Evolutionary conservation across 441 rosid genomes (phyloP).

Genomic region (Gossypium lobatum): DNA sequence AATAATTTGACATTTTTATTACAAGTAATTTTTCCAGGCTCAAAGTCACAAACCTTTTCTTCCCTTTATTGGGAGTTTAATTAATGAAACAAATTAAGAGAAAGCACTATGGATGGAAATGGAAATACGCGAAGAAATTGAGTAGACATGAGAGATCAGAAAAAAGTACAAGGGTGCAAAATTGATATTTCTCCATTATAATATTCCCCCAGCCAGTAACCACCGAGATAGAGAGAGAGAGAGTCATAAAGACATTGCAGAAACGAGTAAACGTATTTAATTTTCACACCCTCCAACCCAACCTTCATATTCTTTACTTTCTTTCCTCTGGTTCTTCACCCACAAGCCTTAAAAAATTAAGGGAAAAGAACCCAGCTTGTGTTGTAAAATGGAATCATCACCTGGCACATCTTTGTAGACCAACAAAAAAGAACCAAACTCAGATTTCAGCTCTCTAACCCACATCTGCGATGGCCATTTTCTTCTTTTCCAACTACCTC

Average conservation of each 20-base stretch:
- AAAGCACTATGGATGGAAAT: background rate
- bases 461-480: conserved; percentile 38
- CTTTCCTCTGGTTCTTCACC: conserved; percentile 23
- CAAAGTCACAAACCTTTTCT: background rate
- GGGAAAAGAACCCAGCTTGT: conserved; percentile 7
- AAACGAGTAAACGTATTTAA: conserved; percentile 53
- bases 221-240: conserved; percentile 22
- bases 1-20: background rate
- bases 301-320: conserved; percentile 25
- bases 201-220: conserved; percentile 46
- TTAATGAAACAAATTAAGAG: too few species aligned
- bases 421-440: conserved; percentile 1
- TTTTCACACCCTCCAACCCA: conserved; percentile 50
- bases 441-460: conserved; percentile 25
- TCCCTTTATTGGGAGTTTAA: too few species aligned
- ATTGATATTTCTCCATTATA: conserved; percentile 28
- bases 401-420: conserved; percentile 38
- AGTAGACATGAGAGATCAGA: background rate
- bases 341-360: conserved; percentile 18
- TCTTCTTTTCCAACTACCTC: conserved; percentile 27
- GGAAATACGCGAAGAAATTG: background rate
- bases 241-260: conserved; percentile 25
- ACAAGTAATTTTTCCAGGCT: background rate
- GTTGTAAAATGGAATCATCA: conserved; percentile 33
- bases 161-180: background rate